Evolutionary conservation across 257 asterid species (phyloP).

Genomic region (Solanum tarijense): DNA sequence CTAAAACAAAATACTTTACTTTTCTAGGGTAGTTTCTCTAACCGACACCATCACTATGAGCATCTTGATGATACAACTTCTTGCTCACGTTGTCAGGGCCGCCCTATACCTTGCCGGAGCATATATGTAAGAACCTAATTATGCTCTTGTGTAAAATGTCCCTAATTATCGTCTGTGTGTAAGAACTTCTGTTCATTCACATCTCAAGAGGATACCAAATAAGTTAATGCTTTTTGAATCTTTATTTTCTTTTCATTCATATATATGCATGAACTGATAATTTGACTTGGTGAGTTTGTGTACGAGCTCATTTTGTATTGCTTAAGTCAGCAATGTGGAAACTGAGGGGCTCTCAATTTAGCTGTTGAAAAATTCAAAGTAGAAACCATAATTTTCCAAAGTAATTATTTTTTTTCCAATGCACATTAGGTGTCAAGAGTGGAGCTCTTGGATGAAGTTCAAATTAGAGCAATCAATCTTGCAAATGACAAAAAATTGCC

Average conservation of each 20-base stretch:
- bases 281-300: neutral
- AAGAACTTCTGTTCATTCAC: neutral
- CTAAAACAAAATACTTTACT: neutral
- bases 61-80: neutral
- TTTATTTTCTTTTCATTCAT: neutral
- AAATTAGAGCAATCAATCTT: slow-evolving; percentile 74
- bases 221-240: neutral
- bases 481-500: slow-evolving; percentile 87
- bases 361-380: neutral
- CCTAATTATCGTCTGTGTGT: neutral
- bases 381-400: neutral
- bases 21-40: neutral
- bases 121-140: neutral
- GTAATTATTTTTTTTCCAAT: neutral
- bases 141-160: neutral
- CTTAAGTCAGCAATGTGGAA: neutral
- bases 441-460: slow-evolving; percentile 97
- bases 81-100: neutral
- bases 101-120: neutral
- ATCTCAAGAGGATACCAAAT: neutral
- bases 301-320: neutral
- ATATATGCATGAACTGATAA: neutral
- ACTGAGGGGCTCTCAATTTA: neutral
- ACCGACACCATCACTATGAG: neutral
- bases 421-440: slow-evolving; percentile 73